phyloP scores from a whole-genome alignment of 2,329 filamentous ascomycete genomes.

The Colletotrichum paranaense region DNA sequence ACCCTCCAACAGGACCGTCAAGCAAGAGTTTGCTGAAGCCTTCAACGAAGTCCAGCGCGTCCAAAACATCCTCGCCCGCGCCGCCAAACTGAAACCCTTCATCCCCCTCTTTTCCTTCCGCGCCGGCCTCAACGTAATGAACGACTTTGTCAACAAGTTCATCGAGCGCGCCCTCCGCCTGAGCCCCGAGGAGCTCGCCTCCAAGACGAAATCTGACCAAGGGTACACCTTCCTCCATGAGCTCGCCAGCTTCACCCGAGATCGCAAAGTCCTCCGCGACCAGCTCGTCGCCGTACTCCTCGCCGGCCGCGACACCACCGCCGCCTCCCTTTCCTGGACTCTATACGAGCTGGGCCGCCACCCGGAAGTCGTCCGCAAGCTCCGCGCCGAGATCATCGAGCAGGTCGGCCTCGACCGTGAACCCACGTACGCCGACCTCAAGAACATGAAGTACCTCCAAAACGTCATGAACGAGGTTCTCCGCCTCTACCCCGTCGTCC shows the following conservation, averaged over 20 bases:
- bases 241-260: conserved; percentile 82
- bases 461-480: conserved; percentile 81
- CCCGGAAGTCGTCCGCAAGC: conserved; percentile 72
- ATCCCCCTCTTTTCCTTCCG: conserved; percentile 76
- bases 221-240: conserved; percentile 89
- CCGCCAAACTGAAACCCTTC: conserved; percentile 71
- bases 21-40: conserved; percentile 79
- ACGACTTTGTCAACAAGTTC: conserved; percentile 81
- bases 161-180: conserved; percentile 80
- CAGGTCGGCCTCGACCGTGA: conserved; percentile 71
- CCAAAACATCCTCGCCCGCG: conserved; percentile 74
- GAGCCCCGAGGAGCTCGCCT: conserved; percentile 76
- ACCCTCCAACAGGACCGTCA: conserved; percentile 57
- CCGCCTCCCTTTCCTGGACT: conserved; percentile 81
- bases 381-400: conserved; percentile 78
- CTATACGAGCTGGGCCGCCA: conserved; percentile 84
- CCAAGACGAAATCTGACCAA: conserved; percentile 77
- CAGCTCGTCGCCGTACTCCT: conserved; percentile 86
- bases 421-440: conserved; percentile 83
- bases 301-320: conserved; percentile 89
- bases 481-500: conserved; percentile 81
- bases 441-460: conserved; percentile 86
- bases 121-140: conserved; percentile 73
- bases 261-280: conserved; percentile 79
- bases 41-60: conserved; percentile 84